Evolutionary conservation across 2,329 filamentous ascomycete species (phyloP).

Genomic region (Allantophomopsis lycopodina): DNA sequence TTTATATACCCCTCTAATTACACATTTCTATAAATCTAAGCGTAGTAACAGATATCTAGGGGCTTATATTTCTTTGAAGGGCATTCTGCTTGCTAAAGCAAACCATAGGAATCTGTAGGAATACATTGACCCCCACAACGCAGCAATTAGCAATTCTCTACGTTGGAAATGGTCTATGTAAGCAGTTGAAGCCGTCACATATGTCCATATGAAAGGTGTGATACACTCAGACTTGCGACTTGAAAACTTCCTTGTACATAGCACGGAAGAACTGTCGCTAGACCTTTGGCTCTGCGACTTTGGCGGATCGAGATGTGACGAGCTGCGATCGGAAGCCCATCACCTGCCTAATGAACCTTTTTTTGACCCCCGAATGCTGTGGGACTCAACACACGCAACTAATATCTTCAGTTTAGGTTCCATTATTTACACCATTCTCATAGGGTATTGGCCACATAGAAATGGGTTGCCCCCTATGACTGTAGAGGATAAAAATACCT

Average conservation of each 20-base stretch:
- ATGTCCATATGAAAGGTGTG: conserved; percentile 17
- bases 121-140: conserved; percentile 9
- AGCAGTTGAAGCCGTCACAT: conserved; percentile 15
- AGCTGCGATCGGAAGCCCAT: conserved; percentile 13
- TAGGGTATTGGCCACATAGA: conserved; percentile 9
- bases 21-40: too few relatives aligned
- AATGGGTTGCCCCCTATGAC: conserved; percentile 1
- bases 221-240: conserved; percentile 20
- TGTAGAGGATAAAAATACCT: conserved; percentile 2
- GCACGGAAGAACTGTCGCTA: conserved; percentile 7
- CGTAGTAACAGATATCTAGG: too few relatives aligned
- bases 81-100: conserved; percentile 10
- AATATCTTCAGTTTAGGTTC: conserved; percentile 13
- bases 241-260: conserved; percentile 18
- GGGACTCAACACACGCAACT: conserved; percentile 5
- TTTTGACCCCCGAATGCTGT: conserved; percentile 8
- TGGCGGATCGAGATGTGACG: conserved; percentile 17
- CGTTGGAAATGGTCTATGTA: conserved; percentile 16
- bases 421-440: conserved; percentile 12
- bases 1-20: too few relatives aligned
- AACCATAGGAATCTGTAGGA: conserved; percentile 8
- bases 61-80: too few relatives aligned
- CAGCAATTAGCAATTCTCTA: conserved; percentile 8
- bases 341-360: conserved; percentile 15
- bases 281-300: conserved; percentile 20